Conservation (phyloP, 1,284 basidiomycete genomes). For the Fomitopsis betulina region DNA sequence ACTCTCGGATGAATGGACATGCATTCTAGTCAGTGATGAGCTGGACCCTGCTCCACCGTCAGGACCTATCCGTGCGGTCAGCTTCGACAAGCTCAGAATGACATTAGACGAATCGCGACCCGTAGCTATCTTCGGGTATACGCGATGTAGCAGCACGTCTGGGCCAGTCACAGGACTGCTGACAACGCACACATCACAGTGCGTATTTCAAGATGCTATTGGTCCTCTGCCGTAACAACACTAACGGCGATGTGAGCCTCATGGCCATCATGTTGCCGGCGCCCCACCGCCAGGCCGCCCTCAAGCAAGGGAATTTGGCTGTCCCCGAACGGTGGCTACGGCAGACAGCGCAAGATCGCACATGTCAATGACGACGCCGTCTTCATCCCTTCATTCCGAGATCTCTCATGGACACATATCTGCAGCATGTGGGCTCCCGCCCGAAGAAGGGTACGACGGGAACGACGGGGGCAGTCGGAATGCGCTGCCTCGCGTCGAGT, state of each 20-base stretch:
- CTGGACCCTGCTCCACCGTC: not conserved
- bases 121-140: conserved; percentile 3
- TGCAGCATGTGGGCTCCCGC: not conserved
- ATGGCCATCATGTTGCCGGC: not conserved
- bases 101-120: not conserved
- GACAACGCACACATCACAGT: conserved; percentile 1
- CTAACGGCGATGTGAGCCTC: not conserved
- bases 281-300: not conserved
- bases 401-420: not conserved
- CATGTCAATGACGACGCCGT: not conserved
- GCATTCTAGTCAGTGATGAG: not conserved
- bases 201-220: conserved; percentile 1
- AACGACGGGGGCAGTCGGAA: not conserved
- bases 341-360: not conserved
- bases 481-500: not conserved
- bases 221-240: conserved; percentile 2
- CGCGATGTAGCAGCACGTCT: not conserved
- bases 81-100: not conserved
- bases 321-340: not conserved
- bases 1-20: not conserved
- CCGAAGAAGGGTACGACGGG: not conserved
- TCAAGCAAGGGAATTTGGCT: not conserved
- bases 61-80: not conserved
- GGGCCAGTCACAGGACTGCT: conserved; percentile 3
- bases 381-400: not conserved